Evolutionary conservation across 495 filamentous ascomycete genomes (phyloP).

Genomic region (Rhypophila decipiens): DNA sequence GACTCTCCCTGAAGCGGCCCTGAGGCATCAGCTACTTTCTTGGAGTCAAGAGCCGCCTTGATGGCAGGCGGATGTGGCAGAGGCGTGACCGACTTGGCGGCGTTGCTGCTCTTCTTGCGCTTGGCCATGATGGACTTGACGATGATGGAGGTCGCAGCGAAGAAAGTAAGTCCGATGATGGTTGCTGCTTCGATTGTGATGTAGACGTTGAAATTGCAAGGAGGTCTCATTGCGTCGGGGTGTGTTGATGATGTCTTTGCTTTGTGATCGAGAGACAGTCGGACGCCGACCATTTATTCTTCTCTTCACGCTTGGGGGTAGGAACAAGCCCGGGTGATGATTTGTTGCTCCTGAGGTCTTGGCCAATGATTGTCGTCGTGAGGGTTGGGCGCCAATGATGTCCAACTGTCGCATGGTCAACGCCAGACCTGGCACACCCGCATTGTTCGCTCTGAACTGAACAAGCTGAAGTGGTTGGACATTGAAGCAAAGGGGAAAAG

Average conservation of each 20-base stretch:
- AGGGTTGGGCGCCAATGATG: background rate
- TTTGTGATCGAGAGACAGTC: background rate
- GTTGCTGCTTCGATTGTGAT: conserved; percentile 23
- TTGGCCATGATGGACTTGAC: conserved; percentile 20
- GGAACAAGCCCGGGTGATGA: background rate
- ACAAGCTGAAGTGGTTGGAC: no score
- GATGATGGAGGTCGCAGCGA: conserved; percentile 15
- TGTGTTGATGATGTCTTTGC: conserved; percentile 7
- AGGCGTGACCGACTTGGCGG: conserved; percentile 5
- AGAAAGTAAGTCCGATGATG: conserved; percentile 20
- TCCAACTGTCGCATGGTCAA: background rate
- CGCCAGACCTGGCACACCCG: background rate
- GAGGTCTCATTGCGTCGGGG: conserved; percentile 16
- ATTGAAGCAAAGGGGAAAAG: no score
- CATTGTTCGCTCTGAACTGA: no score
- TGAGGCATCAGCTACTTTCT: conserved; percentile 6
- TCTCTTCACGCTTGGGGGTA: background rate
- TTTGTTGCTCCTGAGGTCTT: background rate
- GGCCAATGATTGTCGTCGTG: no score
- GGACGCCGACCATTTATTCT: background rate
- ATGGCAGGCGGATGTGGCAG: conserved; percentile 2
- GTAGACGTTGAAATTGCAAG: conserved; percentile 16
- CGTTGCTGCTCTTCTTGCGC: conserved; percentile 19
- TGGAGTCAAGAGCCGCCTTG: conserved; percentile 3
- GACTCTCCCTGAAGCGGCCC: conserved; percentile 3